Percentiles rank a stretch among this genome's conserved stretches.
Evolutionary conservation across 768 basidiomycete species (phyloP).

Genomic region (Lentinula guzmanii): DNA sequence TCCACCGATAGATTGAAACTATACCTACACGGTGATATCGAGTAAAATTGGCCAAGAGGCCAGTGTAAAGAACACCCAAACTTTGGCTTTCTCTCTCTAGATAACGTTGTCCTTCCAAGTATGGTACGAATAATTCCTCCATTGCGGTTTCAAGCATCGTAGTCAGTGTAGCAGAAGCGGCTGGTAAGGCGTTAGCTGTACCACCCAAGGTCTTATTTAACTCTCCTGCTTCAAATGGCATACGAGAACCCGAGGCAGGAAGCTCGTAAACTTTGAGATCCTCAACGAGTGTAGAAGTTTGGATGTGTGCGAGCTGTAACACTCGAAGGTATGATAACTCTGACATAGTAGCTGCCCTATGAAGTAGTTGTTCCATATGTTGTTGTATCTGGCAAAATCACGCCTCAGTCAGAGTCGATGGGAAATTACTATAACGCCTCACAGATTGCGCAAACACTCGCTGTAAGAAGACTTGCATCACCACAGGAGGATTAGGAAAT

Average conservation of each 20-base stretch:
- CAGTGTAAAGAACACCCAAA: conserved; percentile 72
- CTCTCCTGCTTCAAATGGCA: conserved; percentile 57
- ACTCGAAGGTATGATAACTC: conserved; percentile 89
- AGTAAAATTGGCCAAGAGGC: conserved; percentile 67
- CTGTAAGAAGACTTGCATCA: conserved; percentile 98
- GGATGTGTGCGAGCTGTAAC: conserved; percentile 79
- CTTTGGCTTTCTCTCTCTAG: conserved; percentile 88
- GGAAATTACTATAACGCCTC: conserved; percentile 19
- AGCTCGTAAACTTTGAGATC: conserved; percentile 91
- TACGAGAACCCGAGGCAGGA: conserved; percentile 57
- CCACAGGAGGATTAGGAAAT: conserved; percentile 92
- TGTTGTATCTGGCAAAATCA: conserved; percentile 74
- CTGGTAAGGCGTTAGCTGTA: conserved; percentile 33
- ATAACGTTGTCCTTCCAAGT: conserved; percentile 87
- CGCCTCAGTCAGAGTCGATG: not conserved
- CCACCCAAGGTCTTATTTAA: conserved; percentile 51
- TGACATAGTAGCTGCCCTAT: conserved; percentile 67
- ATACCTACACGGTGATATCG: conserved; percentile 56
- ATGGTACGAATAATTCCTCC: conserved; percentile 94
- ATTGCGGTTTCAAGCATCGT: conserved; percentile 92
- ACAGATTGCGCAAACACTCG: conserved; percentile 97
- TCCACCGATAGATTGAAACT: conserved; percentile 34
- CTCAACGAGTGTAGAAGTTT: conserved; percentile 75
- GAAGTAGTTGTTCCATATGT: conserved; percentile 87
- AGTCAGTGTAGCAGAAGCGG: conserved; percentile 57